phyloP scores from a whole-genome alignment of 2,329 filamentous ascomycete genomes.

The Aureobasidium sp. region DNA sequence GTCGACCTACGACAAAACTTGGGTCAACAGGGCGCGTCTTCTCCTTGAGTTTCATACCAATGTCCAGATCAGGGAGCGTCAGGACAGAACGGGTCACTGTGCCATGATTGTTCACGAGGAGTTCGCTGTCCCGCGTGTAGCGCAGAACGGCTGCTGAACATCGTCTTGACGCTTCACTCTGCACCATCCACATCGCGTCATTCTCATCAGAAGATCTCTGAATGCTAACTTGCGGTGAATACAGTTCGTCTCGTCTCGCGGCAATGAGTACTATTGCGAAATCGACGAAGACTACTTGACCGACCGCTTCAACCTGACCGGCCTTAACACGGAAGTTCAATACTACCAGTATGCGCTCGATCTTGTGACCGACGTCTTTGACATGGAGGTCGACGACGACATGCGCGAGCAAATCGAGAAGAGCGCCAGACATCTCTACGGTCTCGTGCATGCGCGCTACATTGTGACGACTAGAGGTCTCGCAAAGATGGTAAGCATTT shows the following conservation, averaged over 20 bases:
- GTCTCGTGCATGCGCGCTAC: conserved; percentile 90
- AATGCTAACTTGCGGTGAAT: not conserved
- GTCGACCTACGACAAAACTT: not conserved
- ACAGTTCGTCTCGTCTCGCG: conserved; percentile 94
- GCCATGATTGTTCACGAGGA: not conserved
- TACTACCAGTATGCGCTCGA: conserved; percentile 99
- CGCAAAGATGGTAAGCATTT: conserved; percentile 76
- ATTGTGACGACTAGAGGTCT: conserved; percentile 92
- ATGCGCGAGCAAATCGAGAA: conserved; percentile 98
- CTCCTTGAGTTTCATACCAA: not conserved
- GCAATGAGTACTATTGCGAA: conserved; percentile 99
- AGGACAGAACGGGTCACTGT: not conserved
- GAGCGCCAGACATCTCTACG: conserved; percentile 90
- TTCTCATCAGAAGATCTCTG: not conserved
- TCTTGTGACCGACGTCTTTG: conserved; percentile 95
- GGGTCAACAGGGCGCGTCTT: not conserved
- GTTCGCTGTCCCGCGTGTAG: not conserved
- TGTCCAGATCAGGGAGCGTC: not conserved
- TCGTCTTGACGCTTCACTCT: conserved; percentile 1
- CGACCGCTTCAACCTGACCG: conserved; percentile 95
- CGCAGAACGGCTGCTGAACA: not conserved
- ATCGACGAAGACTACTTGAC: conserved; percentile 99
- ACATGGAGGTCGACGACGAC: conserved; percentile 96
- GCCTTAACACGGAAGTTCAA: conserved; percentile 92
- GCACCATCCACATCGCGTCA: not conserved